Evolutionary conservation across 2,329 filamentous ascomycete genomes (phyloP), one percentile per base, ranked within the genome.

Genomic region (Aspergillus sp.): DNA sequence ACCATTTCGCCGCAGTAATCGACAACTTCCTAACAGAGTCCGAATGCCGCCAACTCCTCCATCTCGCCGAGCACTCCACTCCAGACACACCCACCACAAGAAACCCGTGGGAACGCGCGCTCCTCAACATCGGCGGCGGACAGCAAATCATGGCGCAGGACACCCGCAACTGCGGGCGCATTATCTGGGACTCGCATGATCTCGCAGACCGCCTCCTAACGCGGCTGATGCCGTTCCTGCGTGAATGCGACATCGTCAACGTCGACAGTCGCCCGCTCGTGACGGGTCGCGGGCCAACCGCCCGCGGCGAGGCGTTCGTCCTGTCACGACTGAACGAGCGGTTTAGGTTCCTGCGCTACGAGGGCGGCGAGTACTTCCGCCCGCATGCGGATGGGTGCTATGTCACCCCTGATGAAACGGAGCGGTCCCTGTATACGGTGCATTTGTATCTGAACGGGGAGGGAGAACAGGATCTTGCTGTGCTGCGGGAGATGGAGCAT

Each of bases 321-420:
- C 47, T 72, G 8, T 60, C 62, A 0, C 47, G 85, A 10, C 67
- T 89, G 38, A 93, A 93, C 66, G 82, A 90, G 65, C 74, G 88
- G 33, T 79, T 91, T 79, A 76, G 89, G 26, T 91, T 92, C 62
- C 71, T 94, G 50, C 85, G 82, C 62, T 94, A 94, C 66, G 76
- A 77, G 0, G 71, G 76, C 0, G 88, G 88, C 0, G 84, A 90
- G 61, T 93, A 85, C 65, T 94, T 94, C 63, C 80, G 79, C 55
- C 77, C 84, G 3, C 89, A 92, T 65, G 84, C 79, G 56, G 89
- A 93, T 63, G 83, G 82, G 0, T 62, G 74, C 0, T 93, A 87
- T 60, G 73, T 75, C 47, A 84, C 82, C 14, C 76, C 78, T 0
- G 78, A 82, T 49, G 72, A 75, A 4, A 73, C 66, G n/a, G 75